A percentile compares a stretch with the other conserved stretches of the same genome.
Evolutionary conservation across 768 basidiomycete species (phyloP).

Genomic region (Nidularia sp.): DNA sequence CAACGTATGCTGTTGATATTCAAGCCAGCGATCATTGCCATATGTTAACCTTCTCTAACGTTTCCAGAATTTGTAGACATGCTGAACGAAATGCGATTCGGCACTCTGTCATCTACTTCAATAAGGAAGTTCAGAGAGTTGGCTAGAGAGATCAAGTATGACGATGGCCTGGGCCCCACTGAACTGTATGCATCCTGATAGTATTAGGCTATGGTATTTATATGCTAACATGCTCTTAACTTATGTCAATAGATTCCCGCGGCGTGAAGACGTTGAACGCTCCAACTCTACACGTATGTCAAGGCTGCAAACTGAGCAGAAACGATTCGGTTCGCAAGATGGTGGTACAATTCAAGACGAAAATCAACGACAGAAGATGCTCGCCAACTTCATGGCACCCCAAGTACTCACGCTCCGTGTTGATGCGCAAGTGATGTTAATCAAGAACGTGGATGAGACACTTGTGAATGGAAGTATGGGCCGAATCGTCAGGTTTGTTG

Average conservation of each 20-base stretch:
- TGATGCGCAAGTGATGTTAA: constrained; percentile 91
- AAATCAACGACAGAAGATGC: constrained; percentile 68
- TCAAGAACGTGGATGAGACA: constrained; percentile 88
- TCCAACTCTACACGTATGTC: constrained; percentile 74
- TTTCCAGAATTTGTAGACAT: constrained; percentile 83
- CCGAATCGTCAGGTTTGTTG: constrained; percentile 69
- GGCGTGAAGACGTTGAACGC: constrained; percentile 85
- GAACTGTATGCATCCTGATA: constrained; percentile 66
- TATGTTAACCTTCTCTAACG: neutral
- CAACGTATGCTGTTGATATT: constrained; percentile 50
- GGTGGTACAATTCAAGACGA: constrained; percentile 51
- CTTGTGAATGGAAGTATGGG: constrained; percentile 97
- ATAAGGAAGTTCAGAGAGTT: constrained; percentile 68
- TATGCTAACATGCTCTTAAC: neutral
- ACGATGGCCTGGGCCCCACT: constrained; percentile 83
- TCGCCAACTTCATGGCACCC: constrained; percentile 91
- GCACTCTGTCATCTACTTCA: constrained; percentile 58
- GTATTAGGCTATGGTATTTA: neutral
- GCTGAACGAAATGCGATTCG: constrained; percentile 98
- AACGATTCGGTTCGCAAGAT: constrained; percentile 58
- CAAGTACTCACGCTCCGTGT: constrained; percentile 61
- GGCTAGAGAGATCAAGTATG: constrained; percentile 66
- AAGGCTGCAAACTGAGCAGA: constrained; percentile 48
- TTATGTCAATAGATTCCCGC: constrained; percentile 77
- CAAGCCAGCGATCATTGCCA: no score